phyloP scores from a whole-genome alignment of 352 stramenopile genomes.

The Pythium sp. region DNA sequence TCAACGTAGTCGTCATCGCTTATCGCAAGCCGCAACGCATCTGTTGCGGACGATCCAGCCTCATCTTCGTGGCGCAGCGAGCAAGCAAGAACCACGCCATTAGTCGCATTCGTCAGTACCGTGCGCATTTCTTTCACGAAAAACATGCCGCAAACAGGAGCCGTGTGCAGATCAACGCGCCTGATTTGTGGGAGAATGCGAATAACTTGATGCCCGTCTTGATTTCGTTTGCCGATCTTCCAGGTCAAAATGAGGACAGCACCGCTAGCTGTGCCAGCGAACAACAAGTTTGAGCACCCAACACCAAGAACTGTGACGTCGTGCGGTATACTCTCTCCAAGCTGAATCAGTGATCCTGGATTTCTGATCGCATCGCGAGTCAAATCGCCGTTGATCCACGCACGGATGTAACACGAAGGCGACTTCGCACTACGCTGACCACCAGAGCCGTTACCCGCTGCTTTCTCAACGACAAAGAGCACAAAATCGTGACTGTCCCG shows the following conservation, averaged over 20 bases:
- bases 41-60: constrained; percentile 3
- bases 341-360: background rate
- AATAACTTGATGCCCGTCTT: constrained; percentile 25
- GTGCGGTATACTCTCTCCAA: constrained; percentile 25
- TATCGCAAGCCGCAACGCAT: constrained; percentile 10
- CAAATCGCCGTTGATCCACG: constrained; percentile 57
- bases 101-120: constrained; percentile 40
- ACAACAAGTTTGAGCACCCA: constrained; percentile 40
- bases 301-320: constrained; percentile 43
- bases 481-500: constrained; percentile 53
- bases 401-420: constrained; percentile 30
- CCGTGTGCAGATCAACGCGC: constrained; percentile 48
- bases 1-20: constrained; percentile 16
- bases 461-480: constrained; percentile 48
- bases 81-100: constrained; percentile 46
- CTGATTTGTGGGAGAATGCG: constrained; percentile 26
- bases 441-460: background rate
- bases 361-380: constrained; percentile 32
- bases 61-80: constrained; percentile 10
- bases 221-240: constrained; percentile 28
- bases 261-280: constrained; percentile 41
- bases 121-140: constrained; percentile 28
- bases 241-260: constrained; percentile 49
- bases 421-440: constrained; percentile 1
- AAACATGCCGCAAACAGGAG: constrained; percentile 39